These are phyloP conservation scores for Corymbia citriodora DNA, from an alignment of 441 rosid genomes.

Conservation along the genomic window DNA sequence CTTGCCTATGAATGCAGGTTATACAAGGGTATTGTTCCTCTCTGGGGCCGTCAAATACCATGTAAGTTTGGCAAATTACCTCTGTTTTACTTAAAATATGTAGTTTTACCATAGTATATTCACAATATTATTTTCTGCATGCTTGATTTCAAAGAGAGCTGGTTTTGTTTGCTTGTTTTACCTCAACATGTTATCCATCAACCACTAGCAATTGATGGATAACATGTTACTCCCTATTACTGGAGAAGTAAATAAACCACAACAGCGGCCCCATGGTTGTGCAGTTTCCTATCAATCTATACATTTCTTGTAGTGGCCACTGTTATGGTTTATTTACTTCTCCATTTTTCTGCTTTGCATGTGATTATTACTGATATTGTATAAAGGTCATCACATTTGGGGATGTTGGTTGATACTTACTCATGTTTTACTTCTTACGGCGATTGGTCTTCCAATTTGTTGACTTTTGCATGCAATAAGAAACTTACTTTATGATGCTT, in stretches of 20 bases:
- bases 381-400: not conserved
- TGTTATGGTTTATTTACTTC: not conserved
- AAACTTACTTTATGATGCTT: not conserved
- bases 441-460: not conserved
- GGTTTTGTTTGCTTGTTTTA: not conserved
- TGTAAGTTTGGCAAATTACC: slow-evolving; percentile 43
- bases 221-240: too few species aligned
- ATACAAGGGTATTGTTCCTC: slow-evolving; percentile 96
- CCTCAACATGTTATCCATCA: not conserved
- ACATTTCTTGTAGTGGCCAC: not conserved
- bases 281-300: not conserved
- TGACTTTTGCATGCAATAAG: not conserved
- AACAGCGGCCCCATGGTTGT: not conserved
- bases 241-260: not conserved
- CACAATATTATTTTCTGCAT: not conserved
- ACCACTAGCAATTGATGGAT: too few species aligned
- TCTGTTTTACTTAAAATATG: not conserved
- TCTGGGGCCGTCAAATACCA: slow-evolving; percentile 99
- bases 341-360: not conserved
- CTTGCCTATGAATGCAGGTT: slow-evolving; percentile 40
- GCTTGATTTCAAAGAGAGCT: not conserved
- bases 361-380: not conserved
- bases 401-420: not conserved
- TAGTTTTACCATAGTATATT: not conserved
- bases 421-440: not conserved